phyloP scores from a whole-genome alignment of 495 filamentous ascomycete species.

The Aspergillus carlsbadensis region DNA sequence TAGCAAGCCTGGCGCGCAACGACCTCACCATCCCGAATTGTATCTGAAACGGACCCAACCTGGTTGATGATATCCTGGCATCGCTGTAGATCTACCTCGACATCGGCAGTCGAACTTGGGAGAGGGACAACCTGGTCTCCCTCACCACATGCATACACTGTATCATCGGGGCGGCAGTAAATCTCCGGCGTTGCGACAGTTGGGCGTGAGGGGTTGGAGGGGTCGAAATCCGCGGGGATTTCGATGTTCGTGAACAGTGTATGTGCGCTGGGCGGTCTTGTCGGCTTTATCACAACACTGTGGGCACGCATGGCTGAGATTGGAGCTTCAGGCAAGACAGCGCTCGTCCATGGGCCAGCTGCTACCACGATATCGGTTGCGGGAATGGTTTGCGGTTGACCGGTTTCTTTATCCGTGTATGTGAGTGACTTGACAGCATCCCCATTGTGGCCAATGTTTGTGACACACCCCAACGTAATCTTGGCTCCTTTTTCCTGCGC shows the following conservation, averaged over 20 bases:
- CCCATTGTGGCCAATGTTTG: slow-evolving; percentile 55
- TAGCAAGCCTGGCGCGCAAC: slow-evolving; percentile 90
- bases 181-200: slow-evolving; percentile 83
- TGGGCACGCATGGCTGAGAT: slow-evolving; percentile 84
- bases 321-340: slow-evolving; percentile 70
- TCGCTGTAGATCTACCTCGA: slow-evolving; percentile 69
- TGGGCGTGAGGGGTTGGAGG: slow-evolving; percentile 48
- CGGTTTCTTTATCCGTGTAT: slow-evolving; percentile 67
- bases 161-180: slow-evolving; percentile 83
- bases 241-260: slow-evolving; percentile 89
- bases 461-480: slow-evolving; percentile 67
- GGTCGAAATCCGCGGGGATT: slow-evolving; percentile 61
- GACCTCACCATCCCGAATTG: slow-evolving; percentile 73
- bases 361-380: slow-evolving; percentile 82
- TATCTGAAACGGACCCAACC: slow-evolving; percentile 71
- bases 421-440: slow-evolving; percentile 64
- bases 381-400: slow-evolving; percentile 55
- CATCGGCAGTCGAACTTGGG: slow-evolving; percentile 72
- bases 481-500: slow-evolving; percentile 73
- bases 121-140: slow-evolving; percentile 76
- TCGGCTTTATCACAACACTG: slow-evolving; percentile 78
- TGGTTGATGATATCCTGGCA: slow-evolving; percentile 91
- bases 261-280: slow-evolving; percentile 76
- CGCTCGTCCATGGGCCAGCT: slow-evolving; percentile 87
- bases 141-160: slow-evolving; percentile 93